Conservation (phyloP, 345 rosid species). For the Eucalyptus urophylla region DNA sequence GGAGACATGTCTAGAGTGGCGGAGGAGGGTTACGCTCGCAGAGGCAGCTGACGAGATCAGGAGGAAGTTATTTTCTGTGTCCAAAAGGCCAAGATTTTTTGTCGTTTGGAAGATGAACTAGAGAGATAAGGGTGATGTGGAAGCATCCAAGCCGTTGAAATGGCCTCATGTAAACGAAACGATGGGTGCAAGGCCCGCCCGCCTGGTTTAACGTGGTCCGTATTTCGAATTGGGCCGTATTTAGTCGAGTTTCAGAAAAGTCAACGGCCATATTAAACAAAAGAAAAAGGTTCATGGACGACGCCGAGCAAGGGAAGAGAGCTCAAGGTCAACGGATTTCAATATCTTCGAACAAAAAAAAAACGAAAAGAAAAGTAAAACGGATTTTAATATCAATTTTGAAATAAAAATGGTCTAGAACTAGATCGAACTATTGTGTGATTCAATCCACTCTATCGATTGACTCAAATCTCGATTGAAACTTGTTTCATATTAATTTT, state of each 20-base stretch:
- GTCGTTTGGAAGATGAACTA: background rate
- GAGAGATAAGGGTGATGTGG: background rate
- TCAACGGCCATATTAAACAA: background rate
- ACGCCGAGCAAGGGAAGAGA: too few relatives aligned
- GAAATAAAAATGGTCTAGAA: background rate
- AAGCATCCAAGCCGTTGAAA: background rate
- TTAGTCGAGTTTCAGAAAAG: background rate
- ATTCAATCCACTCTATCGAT: rapidly evolving
- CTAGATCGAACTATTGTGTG: rapidly evolving
- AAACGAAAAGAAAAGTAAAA: too few relatives aligned
- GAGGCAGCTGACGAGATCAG: background rate
- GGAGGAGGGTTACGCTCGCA: background rate
- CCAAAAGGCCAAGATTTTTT: background rate
- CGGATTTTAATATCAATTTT: too few relatives aligned
- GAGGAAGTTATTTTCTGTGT: background rate
- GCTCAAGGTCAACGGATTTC: too few relatives aligned
- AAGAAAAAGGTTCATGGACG: background rate
- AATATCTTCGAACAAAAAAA: too few relatives aligned
- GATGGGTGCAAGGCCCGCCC: background rate
- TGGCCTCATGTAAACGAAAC: background rate
- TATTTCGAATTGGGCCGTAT: background rate
- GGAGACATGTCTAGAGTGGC: background rate
- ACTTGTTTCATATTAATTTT: background rate
- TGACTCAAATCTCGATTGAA: rapidly evolving
- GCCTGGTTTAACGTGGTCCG: too few relatives aligned